These are phyloP conservation scores for Cryphonectria parasitica DNA, from an alignment of 2,329 filamentous ascomycete genomes.

Conservation along the genomic window DNA sequence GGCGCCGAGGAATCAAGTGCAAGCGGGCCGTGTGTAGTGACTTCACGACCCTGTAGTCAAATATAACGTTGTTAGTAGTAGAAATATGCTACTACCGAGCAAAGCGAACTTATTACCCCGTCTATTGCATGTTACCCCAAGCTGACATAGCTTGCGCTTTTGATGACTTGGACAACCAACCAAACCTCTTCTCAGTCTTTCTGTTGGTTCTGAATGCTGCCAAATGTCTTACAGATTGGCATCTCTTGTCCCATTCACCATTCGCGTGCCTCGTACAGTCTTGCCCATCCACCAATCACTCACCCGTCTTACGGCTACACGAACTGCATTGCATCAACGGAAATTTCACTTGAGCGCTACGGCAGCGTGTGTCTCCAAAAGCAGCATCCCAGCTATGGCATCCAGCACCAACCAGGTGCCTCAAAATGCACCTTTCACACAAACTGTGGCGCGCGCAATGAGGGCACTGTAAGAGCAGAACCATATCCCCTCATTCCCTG, in stretches of 20 bases:
- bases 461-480: constrained; percentile 68
- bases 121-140: not conserved
- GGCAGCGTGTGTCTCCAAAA: not conserved
- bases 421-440: constrained; percentile 46
- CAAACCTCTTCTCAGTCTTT: not conserved
- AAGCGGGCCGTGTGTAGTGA: not conserved
- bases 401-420: constrained; percentile 9
- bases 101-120: not conserved
- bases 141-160: not conserved
- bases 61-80: not conserved
- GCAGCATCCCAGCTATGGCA: constrained; percentile 19
- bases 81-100: not conserved
- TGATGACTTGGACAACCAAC: not conserved
- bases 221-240: not conserved
- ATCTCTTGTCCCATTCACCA: not conserved
- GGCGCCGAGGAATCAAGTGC: not conserved
- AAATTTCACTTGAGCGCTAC: not conserved
- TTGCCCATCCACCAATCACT: not conserved
- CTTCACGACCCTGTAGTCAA: not conserved
- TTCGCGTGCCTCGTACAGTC: not conserved
- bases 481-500: not conserved
- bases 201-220: not conserved
- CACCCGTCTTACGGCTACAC: not conserved
- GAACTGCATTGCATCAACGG: not conserved
- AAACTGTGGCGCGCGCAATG: constrained; percentile 77